Evolutionary conservation across 345 rosid genomes (phyloP), one percentile per base, ranked within the genome.

Genomic region (Murraya paniculata): DNA sequence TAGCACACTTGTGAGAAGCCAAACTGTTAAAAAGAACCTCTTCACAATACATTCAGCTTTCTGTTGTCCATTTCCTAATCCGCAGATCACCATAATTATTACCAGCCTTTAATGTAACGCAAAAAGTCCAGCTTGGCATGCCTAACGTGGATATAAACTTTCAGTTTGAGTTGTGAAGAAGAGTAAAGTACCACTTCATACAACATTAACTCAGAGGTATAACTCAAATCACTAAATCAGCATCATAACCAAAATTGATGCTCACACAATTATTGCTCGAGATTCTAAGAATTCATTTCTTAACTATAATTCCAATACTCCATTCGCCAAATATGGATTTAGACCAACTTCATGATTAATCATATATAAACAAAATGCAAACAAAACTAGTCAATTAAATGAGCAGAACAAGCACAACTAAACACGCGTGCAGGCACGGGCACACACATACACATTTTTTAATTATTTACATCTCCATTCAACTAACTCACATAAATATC

Each of bases 401-500:
- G 59, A 36, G 39, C 39, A 7, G 1, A 36, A 6, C 3, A 3
- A 45, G 50, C 50, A 45, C 16, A 11, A 45, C 50, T 45, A 45
- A 45, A 11, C 50, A 45, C 18, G 5, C 0, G 5, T 0, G 18
- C 50, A 13, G 50, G 50, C 50, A 4, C 18, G 4, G 50, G 50
- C 50, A 45, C 50, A 4, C 19, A 62, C 0, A 4, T 30, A 11
- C 6, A 50, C 35, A 61, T 19, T 27, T 24, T 24, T 9, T 36
- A 74, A 64, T 3, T 22, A 25, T 18, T n/a, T 18, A 36, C 28
- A 64, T 74, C 19, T 9, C 2, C 77, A 66, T 28, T 36, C 71
- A 76, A 71, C 33, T 16, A 58, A 88, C 94, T 92, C 74, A 96
- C 99, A 76, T 96, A 96, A 69, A 96, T 96, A 91, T 96, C 97